phyloP scores from a whole-genome alignment of 176 grass and related monocot genomes.

The Areca catechu region DNA sequence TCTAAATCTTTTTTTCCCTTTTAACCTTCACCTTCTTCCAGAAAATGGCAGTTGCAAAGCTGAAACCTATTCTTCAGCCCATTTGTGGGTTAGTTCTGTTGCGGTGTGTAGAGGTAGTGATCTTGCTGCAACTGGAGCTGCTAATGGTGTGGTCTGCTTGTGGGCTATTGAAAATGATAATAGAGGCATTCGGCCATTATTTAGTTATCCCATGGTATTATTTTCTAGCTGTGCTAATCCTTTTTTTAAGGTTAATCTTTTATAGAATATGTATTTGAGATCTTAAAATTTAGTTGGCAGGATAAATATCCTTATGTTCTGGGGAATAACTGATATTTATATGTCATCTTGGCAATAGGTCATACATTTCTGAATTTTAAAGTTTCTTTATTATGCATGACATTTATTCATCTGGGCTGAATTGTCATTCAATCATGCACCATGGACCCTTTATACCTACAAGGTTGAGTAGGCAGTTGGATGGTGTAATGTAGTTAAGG shows the following conservation, averaged over 20 bases:
- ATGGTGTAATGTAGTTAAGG: too few species aligned
- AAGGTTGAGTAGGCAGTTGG: too few species aligned
- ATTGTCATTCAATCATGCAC: too few species aligned
- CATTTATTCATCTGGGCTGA: too few species aligned
- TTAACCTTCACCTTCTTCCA: constrained; percentile 13
- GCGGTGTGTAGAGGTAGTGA: constrained; percentile 63
- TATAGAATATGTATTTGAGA: too few species aligned
- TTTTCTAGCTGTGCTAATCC: neutral
- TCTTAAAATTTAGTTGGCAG: neutral
- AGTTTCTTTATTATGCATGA: too few species aligned
- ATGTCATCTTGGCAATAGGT: too few species aligned
- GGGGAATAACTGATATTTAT: too few species aligned
- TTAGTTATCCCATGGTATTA: constrained; percentile 46
- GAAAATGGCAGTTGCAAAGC: constrained; percentile 37
- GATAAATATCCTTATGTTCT: neutral
- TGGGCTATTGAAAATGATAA: constrained; percentile 66
- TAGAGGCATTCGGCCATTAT: constrained; percentile 53
- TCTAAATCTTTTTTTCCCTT: neutral
- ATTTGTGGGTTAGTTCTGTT: constrained; percentile 71
- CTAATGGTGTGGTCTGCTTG: constrained; percentile 56
- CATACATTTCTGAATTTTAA: too few species aligned
- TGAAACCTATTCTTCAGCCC: constrained; percentile 38
- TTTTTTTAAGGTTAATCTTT: neutral
- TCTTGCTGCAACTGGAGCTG: constrained; percentile 78
- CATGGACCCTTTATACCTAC: too few species aligned